These are phyloP conservation scores for Trametopsis cervina DNA, from an alignment of 768 basidiomycete genomes.

Conservation along the genomic window DNA sequence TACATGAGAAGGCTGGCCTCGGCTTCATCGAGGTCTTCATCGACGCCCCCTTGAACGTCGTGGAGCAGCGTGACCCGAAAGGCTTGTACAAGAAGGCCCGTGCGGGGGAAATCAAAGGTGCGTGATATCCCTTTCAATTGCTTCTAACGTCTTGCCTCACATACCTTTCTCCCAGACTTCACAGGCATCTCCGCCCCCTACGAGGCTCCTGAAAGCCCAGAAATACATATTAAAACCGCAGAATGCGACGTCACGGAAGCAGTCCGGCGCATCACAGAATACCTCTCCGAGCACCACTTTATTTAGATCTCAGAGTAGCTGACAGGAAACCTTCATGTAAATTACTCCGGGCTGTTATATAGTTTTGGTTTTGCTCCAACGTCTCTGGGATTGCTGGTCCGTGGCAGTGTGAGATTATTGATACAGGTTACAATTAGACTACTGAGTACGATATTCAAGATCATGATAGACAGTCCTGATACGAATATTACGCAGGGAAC, in stretches of 20 bases:
- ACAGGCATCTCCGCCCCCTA: slow-evolving; percentile 98
- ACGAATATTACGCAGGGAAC: too few species aligned
- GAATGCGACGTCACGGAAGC: slow-evolving; percentile 71
- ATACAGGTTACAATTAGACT: neutral
- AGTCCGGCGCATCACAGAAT: slow-evolving; percentile 71
- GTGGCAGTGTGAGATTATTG: neutral
- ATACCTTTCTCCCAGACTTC: slow-evolving; percentile 59
- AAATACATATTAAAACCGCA: slow-evolving; percentile 89
- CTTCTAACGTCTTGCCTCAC: neutral
- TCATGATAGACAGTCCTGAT: neutral
- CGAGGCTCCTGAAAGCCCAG: slow-evolving; percentile 78
- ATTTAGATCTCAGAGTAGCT: too few species aligned
- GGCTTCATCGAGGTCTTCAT: slow-evolving; percentile 93
- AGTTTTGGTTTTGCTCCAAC: neutral
- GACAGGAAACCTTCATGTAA: too few species aligned
- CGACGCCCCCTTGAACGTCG: slow-evolving; percentile 83
- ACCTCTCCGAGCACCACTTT: slow-evolving; percentile 64
- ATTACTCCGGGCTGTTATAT: too few species aligned
- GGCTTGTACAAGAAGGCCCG: slow-evolving; percentile 96
- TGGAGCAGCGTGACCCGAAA: slow-evolving; percentile 93
- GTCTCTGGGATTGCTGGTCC: neutral
- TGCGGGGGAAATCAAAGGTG: slow-evolving; percentile 93
- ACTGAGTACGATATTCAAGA: neutral
- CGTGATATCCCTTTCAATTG: slow-evolving; percentile 9
- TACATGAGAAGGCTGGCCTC: slow-evolving; percentile 68